These are phyloP conservation scores for Martensiomyces pterosporus DNA, from an alignment of 192 early-diverging fungal genomes.

Conservation along the genomic window DNA sequence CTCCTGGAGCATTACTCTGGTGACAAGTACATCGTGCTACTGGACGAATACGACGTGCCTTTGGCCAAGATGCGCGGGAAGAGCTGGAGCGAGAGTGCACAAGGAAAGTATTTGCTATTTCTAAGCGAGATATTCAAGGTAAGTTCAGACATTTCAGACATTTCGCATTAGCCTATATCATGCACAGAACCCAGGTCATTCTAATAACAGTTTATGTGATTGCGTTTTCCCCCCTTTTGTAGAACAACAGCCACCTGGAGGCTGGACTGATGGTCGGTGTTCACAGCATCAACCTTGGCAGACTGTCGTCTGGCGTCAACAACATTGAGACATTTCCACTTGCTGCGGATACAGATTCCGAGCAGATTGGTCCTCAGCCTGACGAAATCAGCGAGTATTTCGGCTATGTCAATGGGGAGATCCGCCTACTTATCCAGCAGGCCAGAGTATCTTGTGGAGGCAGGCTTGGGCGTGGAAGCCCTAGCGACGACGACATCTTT, in stretches of 20 bases:
- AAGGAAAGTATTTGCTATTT: neutral
- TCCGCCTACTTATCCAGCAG: neutral
- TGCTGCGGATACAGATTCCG: neutral
- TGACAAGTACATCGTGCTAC: slow-evolving; percentile 9
- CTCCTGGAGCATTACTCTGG: too few relatives aligned
- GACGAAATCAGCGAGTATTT: slow-evolving; percentile 1
- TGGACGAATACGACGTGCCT: slow-evolving; percentile 11
- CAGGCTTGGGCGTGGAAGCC: neutral
- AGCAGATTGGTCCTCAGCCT: neutral
- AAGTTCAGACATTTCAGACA: too few relatives aligned
- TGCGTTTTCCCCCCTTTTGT: too few relatives aligned
- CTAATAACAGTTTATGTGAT: too few relatives aligned
- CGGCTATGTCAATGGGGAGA: slow-evolving; percentile 1
- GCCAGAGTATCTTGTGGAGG: neutral
- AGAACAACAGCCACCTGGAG: neutral
- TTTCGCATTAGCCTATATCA: too few relatives aligned
- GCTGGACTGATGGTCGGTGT: slow-evolving; percentile 12
- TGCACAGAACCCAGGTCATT: too few relatives aligned
- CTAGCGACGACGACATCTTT: neutral
- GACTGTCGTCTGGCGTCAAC: slow-evolving; percentile 6
- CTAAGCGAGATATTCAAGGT: slow-evolving; percentile 13
- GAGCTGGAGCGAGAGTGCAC: neutral
- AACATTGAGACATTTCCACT: slow-evolving; percentile 1
- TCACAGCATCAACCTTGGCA: neutral
- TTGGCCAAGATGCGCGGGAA: neutral